These are phyloP conservation scores for Gomphus bonarii DNA, from an alignment of 1,284 basidiomycete genomes.

Conservation along the genomic window DNA sequence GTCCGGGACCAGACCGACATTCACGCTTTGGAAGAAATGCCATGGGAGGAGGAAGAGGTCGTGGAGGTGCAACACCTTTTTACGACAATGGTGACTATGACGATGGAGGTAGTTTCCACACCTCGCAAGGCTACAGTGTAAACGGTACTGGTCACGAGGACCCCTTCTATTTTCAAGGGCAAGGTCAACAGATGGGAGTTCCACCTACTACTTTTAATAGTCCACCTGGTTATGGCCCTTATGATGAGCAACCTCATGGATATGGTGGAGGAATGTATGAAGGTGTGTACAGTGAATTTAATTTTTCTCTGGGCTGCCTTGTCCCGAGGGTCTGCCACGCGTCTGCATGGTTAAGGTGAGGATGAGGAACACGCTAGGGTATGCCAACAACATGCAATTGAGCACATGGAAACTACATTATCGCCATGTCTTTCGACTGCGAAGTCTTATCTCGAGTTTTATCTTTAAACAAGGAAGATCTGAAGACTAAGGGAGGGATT, in stretches of 20 bases:
- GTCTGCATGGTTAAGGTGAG: conserved; percentile 13
- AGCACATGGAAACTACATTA: not conserved
- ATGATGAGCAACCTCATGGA: conserved; percentile 7
- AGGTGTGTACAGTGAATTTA: conserved; percentile 12
- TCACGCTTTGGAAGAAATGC: conserved; percentile 41
- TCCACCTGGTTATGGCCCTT: not conserved
- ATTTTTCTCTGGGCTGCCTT: conserved; percentile 1
- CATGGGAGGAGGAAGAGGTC: conserved; percentile 49
- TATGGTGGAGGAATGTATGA: conserved; percentile 10
- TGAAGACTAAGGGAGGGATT: not conserved
- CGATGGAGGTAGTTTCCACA: conserved; percentile 27
- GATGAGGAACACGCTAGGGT: conserved; percentile 9
- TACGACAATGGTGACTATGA: conserved; percentile 41
- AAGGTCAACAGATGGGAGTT: conserved; percentile 10
- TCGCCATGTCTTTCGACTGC: not conserved
- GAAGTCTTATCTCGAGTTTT: not conserved
- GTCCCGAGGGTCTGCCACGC: conserved; percentile 10
- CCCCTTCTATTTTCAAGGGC: conserved; percentile 18
- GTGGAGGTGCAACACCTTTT: conserved; percentile 15
- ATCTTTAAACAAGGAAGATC: not conserved
- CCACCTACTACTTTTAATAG: conserved; percentile 6
- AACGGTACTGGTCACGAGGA: conserved; percentile 59
- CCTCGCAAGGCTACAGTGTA: conserved; percentile 40
- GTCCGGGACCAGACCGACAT: conserved; percentile 65
- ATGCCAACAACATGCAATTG: not conserved